A percentile compares a stretch with the other conserved stretches of the same genome.
Conservation (phyloP, 768 basidiomycete genomes). For the Panellus pusillus region DNA sequence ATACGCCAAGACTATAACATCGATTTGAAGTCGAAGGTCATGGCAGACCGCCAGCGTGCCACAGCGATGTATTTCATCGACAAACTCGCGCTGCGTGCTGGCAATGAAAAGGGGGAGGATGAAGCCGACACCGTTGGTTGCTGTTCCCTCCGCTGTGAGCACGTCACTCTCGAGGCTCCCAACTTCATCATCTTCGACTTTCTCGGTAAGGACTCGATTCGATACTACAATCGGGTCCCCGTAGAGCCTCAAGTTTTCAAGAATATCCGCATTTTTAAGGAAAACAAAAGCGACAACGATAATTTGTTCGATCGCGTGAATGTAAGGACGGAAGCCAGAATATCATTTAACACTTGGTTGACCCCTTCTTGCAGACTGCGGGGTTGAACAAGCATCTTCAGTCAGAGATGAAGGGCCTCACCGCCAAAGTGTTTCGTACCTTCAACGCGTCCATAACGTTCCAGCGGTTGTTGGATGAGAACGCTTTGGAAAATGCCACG, state of each 20-base stretch:
- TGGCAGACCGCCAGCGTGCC: constrained; percentile 95
- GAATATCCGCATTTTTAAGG: constrained; percentile 96
- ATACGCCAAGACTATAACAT: constrained; percentile 87
- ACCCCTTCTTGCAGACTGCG: constrained; percentile 52
- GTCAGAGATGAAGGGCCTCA: constrained; percentile 94
- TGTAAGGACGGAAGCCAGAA: constrained; percentile 40
- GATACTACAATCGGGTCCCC: constrained; percentile 89
- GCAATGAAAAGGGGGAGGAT: constrained; percentile 99
- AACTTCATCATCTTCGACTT: constrained; percentile 94
- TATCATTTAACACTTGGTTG: constrained; percentile 13
- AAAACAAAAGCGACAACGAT: constrained; percentile 85
- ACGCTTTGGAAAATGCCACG: constrained; percentile 57
- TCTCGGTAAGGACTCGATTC: constrained; percentile 98
- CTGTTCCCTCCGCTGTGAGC: constrained; percentile 95
- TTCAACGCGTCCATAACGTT: constrained; percentile 98
- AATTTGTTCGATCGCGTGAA: constrained; percentile 93
- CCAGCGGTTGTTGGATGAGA: constrained; percentile 83
- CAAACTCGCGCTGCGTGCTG: constrained; percentile 93
- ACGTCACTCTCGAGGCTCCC: constrained; percentile 88
- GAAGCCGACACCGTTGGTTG: constrained; percentile 99
- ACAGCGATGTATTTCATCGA: constrained; percentile 99
- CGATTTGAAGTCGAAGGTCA: constrained; percentile 87
- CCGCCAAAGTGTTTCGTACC: constrained; percentile 99
- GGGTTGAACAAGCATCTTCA: constrained; percentile 90
- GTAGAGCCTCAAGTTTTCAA: constrained; percentile 96